Percentiles rank a stretch among this genome's conserved stretches.
These are phyloP conservation scores for Cetradonia linearis DNA, from an alignment of 495 filamentous ascomycete genomes.

Conservation along the genomic window DNA sequence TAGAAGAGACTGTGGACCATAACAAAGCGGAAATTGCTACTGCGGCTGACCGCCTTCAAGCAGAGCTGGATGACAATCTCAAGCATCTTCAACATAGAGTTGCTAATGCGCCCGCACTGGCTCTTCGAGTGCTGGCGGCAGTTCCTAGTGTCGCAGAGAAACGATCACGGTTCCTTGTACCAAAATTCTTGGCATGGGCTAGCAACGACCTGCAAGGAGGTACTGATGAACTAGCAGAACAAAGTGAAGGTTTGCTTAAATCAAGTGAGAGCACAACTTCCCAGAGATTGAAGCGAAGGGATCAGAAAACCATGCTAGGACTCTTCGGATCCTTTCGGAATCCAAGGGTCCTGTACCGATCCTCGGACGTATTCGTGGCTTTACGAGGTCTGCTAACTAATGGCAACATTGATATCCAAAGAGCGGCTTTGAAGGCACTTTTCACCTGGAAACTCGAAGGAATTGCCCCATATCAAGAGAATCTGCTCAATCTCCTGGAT, in stretches of 20 bases:
- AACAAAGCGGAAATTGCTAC: constrained; percentile 33
- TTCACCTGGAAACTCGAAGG: constrained; percentile 75
- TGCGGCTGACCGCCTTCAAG: constrained; percentile 39
- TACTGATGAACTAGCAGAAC: constrained; percentile 32
- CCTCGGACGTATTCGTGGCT: constrained; percentile 62
- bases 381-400: constrained; percentile 66
- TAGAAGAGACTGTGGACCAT: constrained; percentile 39
- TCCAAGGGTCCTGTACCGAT: constrained; percentile 69
- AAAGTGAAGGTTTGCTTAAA: constrained; percentile 19
- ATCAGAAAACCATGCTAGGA: constrained; percentile 68
- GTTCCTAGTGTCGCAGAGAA: constrained; percentile 73
- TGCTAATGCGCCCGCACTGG: constrained; percentile 45
- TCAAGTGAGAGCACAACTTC: constrained; percentile 24
- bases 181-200: constrained; percentile 74
- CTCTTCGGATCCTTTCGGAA: constrained; percentile 82
- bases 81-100: constrained; percentile 32
- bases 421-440: constrained; percentile 70
- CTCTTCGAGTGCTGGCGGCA: constrained; percentile 65
- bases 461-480: constrained; percentile 72
- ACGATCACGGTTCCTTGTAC: constrained; percentile 70
- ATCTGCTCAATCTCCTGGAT: constrained; percentile 79
- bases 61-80: constrained; percentile 40
- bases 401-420: constrained; percentile 83
- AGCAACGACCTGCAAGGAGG: constrained; percentile 38
- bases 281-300: constrained; percentile 48